These are phyloP conservation scores for Pichia phayaonensis DNA, from an alignment of 805 yeast genomes.

Conservation along the genomic window DNA sequence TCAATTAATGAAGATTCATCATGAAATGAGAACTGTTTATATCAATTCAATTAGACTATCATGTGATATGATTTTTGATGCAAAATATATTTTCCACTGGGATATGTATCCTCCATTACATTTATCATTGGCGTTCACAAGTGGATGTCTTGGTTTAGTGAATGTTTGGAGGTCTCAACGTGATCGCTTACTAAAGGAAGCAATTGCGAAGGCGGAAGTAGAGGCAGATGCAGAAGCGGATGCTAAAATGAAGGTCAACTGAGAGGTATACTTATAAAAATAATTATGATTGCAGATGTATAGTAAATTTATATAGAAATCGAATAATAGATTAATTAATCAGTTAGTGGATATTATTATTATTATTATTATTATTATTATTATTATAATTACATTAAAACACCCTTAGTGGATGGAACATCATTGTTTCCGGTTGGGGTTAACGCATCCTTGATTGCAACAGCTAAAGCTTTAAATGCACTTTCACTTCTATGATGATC, in stretches of 20 bases:
- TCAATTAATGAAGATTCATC: conserved; percentile 12
- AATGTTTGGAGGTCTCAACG: conserved; percentile 26
- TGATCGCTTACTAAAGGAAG: conserved; percentile 14
- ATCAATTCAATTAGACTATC: conserved; percentile 35
- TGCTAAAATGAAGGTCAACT: neutral
- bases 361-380: too few species aligned
- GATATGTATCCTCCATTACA: conserved; percentile 26
- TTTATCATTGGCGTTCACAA: conserved; percentile 26
- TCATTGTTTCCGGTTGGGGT: conserved; percentile 80
- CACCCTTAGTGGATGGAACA: conserved; percentile 96
- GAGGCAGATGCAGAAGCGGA: neutral
- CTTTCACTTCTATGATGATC: conserved; percentile 96
- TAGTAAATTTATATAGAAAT: neutral
- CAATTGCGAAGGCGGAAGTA: neutral
- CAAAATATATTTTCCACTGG: conserved; percentile 37
- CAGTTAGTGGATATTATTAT: neutral
- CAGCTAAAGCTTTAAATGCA: conserved; percentile 93
- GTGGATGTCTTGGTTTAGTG: conserved; percentile 25
- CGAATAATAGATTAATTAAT: neutral
- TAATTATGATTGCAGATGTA: neutral
- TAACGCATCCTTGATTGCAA: conserved; percentile 83
- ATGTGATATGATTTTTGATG: conserved; percentile 42
- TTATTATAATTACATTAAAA: conserved; percentile 46
- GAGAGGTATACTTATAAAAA: neutral
- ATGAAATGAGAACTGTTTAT: conserved; percentile 28